Evolutionary conservation across 164 flowering plant genomes (phyloP).

Genomic region (Magnolia changhungtana): DNA sequence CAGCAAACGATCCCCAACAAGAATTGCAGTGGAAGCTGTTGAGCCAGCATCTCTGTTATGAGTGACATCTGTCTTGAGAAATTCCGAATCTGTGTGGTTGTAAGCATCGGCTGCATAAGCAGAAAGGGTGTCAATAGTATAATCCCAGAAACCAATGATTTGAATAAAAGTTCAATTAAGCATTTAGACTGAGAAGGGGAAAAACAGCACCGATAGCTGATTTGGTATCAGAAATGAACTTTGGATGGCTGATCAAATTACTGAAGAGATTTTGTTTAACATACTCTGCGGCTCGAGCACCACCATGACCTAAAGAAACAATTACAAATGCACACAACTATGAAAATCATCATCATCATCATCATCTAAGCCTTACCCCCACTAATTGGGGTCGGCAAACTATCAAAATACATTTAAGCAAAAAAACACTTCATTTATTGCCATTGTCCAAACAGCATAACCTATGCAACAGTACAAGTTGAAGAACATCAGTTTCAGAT

Average conservation of each 20-base stretch:
- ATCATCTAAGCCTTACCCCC: background rate
- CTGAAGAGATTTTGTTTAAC: slow-evolving; percentile 90
- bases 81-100: slow-evolving; percentile 86
- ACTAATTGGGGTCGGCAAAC: too few species aligned
- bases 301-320: slow-evolving; percentile 77
- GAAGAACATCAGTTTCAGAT: background rate
- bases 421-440: background rate
- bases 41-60: slow-evolving; percentile 97
- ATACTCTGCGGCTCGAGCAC: slow-evolving; percentile 97
- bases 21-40: slow-evolving; percentile 96
- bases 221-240: slow-evolving; percentile 89
- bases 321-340: background rate
- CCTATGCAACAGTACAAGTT: background rate
- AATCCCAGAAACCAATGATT: background rate
- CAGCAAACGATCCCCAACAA: slow-evolving; percentile 90
- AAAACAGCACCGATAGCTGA: slow-evolving; percentile 74
- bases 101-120: slow-evolving; percentile 81
- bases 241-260: slow-evolving; percentile 88
- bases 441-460: background rate
- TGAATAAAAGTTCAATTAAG: background rate
- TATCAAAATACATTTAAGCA: too few species aligned
- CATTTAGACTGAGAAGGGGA: background rate
- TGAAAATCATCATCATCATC: background rate
- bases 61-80: slow-evolving; percentile 78
- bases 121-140: background rate